These are phyloP conservation scores for Aquanectria penicillioides DNA, from an alignment of 2,329 filamentous ascomycete genomes.

Conservation along the genomic window DNA sequence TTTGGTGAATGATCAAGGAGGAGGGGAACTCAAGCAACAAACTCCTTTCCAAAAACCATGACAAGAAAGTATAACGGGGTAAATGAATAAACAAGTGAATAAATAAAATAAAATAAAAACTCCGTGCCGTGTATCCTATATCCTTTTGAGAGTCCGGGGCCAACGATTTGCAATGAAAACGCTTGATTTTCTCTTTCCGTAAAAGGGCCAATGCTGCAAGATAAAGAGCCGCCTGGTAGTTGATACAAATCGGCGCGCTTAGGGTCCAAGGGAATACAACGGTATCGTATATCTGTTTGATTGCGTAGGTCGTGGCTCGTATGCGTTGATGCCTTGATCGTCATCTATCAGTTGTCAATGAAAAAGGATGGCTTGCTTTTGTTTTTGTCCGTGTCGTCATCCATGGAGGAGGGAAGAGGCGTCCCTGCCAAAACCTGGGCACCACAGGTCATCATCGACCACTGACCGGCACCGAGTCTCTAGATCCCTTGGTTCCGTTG, in stretches of 20 bases:
- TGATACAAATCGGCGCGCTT: conserved; percentile 20
- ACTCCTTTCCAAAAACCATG: conserved; percentile 27
- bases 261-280: conserved; percentile 30
- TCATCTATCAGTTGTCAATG: conserved; percentile 31
- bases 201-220: conserved; percentile 29
- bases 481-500: conserved; percentile 42
- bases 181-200: conserved; percentile 35
- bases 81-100: conserved; percentile 20
- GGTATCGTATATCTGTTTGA: conserved; percentile 28
- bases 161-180: conserved; percentile 37
- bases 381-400: conserved; percentile 1
- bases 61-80: conserved; percentile 27
- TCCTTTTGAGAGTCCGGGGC: conserved; percentile 40
- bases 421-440: neutral
- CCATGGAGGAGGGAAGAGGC: neutral
- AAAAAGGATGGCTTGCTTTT: conserved; percentile 18
- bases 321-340: conserved; percentile 27
- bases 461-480: conserved; percentile 43
- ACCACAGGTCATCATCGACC: conserved; percentile 41
- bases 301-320: conserved; percentile 36
- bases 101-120: conserved; percentile 33
- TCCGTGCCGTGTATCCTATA: conserved; percentile 45
- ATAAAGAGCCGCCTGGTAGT: conserved; percentile 23
- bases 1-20: neutral
- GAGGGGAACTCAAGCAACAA: conserved; percentile 24